Base-by-base conservation (phyloP, 129 eudicot genomes). In the Lactuca sativa region DNA sequence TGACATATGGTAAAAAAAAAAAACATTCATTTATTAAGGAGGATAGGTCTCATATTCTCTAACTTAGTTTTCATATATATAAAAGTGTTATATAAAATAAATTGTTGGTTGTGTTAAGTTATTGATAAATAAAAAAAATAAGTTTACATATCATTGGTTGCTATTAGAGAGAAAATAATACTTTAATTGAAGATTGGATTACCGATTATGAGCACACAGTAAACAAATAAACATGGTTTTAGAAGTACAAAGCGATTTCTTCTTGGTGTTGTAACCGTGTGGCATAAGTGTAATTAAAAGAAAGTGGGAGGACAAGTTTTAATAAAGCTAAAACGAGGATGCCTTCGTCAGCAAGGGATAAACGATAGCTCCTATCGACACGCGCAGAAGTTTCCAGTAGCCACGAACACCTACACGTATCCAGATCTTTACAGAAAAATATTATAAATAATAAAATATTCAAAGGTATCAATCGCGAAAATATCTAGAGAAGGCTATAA, bases 401-500 rank as follows among this genome's bases (percentile, higher is more conserved):
- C 66, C 66, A 60, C 66, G 48, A 14, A 13, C 9, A 4, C 36
- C 4, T 11, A 12, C 40, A 31, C 43, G 2, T 30, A 60, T 60
- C 40, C 25, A 60, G 48, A 60, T 7, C 34, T 60, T 34, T 60
- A 34, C 13, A 13, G 7, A 34, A 60, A 60, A 11, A 47, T 47
- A 47, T 47, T 12, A 8, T 47, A 47, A 47, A 2, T 6, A 60
- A 60, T 6, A 3, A 34, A 60, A 60, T 60, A 60, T 60, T n/a
- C 25, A 36, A 34, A 12, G 32, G 37, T 16, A n/a, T 14, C 18
- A 60, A 57, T 34, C 34, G 14, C 34, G 12, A 47, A 60, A 60
- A 60, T 60, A 60, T 60, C 66, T 60, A 60, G 66, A 60, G 30
- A 60, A 60, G 66, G 21, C 66, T 60, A 60, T 60, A 60, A 60